Base-by-base conservation (phyloP, 805 yeast genomes). In the Sungouiella thailandica region DNA sequence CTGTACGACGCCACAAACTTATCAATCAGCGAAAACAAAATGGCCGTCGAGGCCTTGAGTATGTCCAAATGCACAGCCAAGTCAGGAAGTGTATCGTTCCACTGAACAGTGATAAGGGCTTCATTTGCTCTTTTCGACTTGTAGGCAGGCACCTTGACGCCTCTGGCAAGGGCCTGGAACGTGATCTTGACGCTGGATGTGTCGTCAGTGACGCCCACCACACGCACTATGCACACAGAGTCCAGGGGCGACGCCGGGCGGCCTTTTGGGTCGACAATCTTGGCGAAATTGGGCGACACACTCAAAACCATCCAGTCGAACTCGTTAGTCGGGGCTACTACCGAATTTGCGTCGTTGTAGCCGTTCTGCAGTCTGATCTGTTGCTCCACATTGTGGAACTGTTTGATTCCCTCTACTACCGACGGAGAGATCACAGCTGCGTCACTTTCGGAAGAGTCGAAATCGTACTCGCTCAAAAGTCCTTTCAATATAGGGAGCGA, bases 151-250 rank as follows among this genome's bases (percentile, higher is more conserved):
- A 28, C 34, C 27, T 39, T 46, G 13, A 35, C 29, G 11, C 71
- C 81, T 39, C 83, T 58, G 0, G 67, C 46, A 3, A 75, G 37
- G 2, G 80, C 80, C 43, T 68, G 74, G 31, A 76, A 59, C 0
- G 76, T 68, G 15, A 78, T 35, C 14, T 66, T 60, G 28, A 76
- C 56, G 31, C 58, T 58, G 25, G 63, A 61, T n/a, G 60, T 54
- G 31, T 64, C 72, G 34, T 67, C 73, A 14, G 61, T 51, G 11
- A 76, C 49, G 2, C 74, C 78, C 4, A 68, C 65, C 2, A 78
- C 60, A 34, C 72, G 56, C 20, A 68, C 72, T 4, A 74, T 50
- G 2, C 78, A 70, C 22, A 60, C 63, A 1, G 59, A 59, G n/a
- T 49, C 40, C 16, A 35, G 32, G 11, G 27, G 23, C 1, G 34